phyloP scores from a whole-genome alignment of 2,329 filamentous ascomycete genomes.

The Exophiala bonariae region DNA sequence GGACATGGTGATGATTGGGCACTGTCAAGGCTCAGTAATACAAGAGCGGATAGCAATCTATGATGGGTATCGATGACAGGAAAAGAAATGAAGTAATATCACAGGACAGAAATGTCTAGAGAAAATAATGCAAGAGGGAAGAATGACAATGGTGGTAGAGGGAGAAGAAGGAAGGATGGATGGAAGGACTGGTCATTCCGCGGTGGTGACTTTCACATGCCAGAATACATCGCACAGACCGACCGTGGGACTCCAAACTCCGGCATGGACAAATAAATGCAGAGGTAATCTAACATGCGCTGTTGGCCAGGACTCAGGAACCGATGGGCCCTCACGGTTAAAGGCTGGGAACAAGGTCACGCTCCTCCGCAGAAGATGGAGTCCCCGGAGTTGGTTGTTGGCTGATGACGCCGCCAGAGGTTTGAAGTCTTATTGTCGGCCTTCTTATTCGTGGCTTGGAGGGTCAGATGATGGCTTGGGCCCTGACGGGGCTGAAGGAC shows the following conservation, averaged over 20 bases:
- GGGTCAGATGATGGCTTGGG: slow-evolving; percentile 18
- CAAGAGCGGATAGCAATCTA: slow-evolving; percentile 2
- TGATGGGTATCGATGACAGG: too few species aligned
- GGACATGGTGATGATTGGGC: slow-evolving; percentile 64
- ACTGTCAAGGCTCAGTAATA: not conserved
- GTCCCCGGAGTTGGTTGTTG: slow-evolving; percentile 10
- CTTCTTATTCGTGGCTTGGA: slow-evolving; percentile 12
- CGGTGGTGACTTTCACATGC: slow-evolving; percentile 6
- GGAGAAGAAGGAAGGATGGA: not conserved
- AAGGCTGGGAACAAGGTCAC: slow-evolving; percentile 5
- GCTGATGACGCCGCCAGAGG: slow-evolving; percentile 1
- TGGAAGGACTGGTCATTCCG: not conserved
- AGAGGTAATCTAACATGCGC: too few species aligned
- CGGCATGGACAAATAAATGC: too few species aligned
- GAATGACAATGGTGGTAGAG: not conserved
- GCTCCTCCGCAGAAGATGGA: slow-evolving; percentile 10
- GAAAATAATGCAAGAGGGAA: not conserved
- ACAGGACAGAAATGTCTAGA: not conserved
- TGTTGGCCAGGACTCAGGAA: too few species aligned
- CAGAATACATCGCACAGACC: too few species aligned
- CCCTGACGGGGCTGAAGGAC: not conserved
- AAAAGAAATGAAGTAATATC: not conserved
- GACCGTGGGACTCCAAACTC: too few species aligned
- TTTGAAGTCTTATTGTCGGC: slow-evolving; percentile 1
- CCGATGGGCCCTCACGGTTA: not conserved